These are phyloP conservation scores for Pythium apleroticum DNA, from an alignment of 352 stramenopile species.

Conservation along the genomic window DNA sequence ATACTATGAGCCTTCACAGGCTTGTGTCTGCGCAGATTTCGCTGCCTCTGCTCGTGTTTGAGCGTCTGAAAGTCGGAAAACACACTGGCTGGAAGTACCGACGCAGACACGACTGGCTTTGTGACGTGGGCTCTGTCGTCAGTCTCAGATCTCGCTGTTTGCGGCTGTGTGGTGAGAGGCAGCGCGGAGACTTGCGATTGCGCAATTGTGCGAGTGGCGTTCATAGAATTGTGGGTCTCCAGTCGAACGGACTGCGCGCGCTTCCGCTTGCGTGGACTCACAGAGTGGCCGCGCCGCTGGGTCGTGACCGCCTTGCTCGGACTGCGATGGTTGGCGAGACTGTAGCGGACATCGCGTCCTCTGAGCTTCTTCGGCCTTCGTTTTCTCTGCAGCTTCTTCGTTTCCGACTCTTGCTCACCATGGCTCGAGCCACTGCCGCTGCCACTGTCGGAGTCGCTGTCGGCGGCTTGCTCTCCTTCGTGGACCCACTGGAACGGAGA, in stretches of 20 bases:
- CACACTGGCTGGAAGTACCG: slow-evolving; percentile 7
- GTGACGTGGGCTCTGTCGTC: neutral
- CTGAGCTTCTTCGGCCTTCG: neutral
- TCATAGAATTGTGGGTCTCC: neutral
- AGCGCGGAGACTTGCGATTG: neutral
- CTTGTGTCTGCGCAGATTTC: slow-evolving; percentile 3
- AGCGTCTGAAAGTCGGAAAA: slow-evolving; percentile 11
- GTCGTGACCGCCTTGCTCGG: neutral
- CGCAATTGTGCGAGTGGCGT: neutral
- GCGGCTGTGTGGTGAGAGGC: neutral
- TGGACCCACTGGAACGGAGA: slow-evolving; percentile 54
- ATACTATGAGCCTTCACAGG: slow-evolving; percentile 14
- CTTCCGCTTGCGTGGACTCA: slow-evolving; percentile 4
- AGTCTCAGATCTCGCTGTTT: slow-evolving; percentile 9
- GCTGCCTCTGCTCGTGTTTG: slow-evolving; percentile 10
- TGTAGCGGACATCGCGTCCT: neutral
- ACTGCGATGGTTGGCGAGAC: neutral
- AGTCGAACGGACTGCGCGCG: neutral
- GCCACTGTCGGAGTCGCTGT: neutral
- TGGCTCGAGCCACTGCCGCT: neutral
- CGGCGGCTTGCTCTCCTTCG: slow-evolving; percentile 1
- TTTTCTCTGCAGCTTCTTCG: neutral
- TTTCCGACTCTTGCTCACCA: neutral
- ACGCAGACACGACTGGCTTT: neutral
- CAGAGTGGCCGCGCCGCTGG: neutral